Conservation (phyloP, 352 stramenopile species). For the Aphanomyces stellatus region DNA sequence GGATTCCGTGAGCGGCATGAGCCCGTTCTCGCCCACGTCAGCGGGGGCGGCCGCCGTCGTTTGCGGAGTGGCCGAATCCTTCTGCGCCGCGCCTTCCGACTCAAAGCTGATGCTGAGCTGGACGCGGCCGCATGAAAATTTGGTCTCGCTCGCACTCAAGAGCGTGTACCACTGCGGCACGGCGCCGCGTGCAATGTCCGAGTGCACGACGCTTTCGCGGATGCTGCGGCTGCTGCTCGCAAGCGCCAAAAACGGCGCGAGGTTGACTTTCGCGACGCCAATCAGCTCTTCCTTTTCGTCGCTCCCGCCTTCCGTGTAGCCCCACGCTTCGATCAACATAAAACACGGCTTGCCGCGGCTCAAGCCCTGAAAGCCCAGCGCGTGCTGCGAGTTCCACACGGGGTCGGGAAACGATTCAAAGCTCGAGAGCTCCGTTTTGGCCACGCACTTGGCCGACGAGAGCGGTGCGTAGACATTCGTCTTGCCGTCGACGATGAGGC, state of each 20-base stretch:
- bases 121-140: constrained; percentile 14
- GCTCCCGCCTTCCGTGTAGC: constrained; percentile 23
- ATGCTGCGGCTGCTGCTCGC: constrained; percentile 22
- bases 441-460: constrained; percentile 62
- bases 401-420: constrained; percentile 8
- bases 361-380: neutral
- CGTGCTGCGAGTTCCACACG: neutral
- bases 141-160: constrained; percentile 6
- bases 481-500: constrained; percentile 76
- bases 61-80: neutral
- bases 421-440: constrained; percentile 32
- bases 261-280: constrained; percentile 79
- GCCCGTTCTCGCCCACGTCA: neutral
- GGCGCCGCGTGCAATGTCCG: constrained; percentile 66
- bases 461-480: constrained; percentile 81
- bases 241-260: constrained; percentile 78
- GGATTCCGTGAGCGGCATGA: neutral
- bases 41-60: neutral
- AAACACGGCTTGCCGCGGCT: constrained; percentile 41
- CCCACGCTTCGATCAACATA: constrained; percentile 82
- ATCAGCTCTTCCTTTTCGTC: constrained; percentile 54
- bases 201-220: constrained; percentile 50
- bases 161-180: constrained; percentile 21
- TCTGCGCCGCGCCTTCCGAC: neutral
- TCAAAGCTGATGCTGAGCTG: constrained; percentile 15